A percentile compares a stretch with the other conserved stretches of the same genome.
Conservation (phyloP, 176 grass and related monocot species). For the Elymus sibiricus region DNA sequence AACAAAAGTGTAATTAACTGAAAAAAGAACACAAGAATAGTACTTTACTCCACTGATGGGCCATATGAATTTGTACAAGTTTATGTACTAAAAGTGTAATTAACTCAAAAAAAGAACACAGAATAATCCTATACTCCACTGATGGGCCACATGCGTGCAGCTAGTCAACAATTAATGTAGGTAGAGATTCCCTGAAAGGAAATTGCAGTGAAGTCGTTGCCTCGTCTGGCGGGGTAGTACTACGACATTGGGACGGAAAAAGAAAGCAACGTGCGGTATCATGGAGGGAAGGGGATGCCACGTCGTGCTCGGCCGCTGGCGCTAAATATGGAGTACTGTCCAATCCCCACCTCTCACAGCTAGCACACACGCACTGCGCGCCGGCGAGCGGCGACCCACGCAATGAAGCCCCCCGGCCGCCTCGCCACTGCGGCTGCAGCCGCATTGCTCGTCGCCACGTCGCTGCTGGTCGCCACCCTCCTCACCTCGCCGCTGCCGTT, state of each 20-base stretch:
- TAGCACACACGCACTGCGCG: not conserved
- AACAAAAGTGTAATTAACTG: too few relatives aligned
- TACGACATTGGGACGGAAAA: not conserved
- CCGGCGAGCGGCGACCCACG: too few relatives aligned
- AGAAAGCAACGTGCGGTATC: not conserved
- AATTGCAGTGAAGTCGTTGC: not conserved
- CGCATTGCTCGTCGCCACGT: constrained; percentile 11
- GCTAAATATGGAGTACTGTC: too few relatives aligned
- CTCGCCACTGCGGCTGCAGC: constrained; percentile 8
- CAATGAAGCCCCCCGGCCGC: constrained; percentile 19
- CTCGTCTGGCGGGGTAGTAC: not conserved
- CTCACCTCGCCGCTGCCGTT: constrained; percentile 3
- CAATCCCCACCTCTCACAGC: not conserved
- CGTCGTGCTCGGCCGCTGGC: too few relatives aligned
- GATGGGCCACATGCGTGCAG: not conserved
- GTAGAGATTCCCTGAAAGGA: not conserved
- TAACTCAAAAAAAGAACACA: too few relatives aligned
- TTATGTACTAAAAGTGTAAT: too few relatives aligned
- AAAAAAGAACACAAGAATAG: too few relatives aligned
- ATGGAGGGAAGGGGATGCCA: not conserved
- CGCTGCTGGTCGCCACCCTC: constrained; percentile 20
- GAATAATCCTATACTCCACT: not conserved
- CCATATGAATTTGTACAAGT: too few relatives aligned
- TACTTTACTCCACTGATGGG: too few relatives aligned
- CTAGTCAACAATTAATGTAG: not conserved